Evolutionary conservation across 176 grass and related monocot genomes (phyloP), one percentile per base, ranked within the genome.

Genomic region (Saccharum spontaneum): DNA sequence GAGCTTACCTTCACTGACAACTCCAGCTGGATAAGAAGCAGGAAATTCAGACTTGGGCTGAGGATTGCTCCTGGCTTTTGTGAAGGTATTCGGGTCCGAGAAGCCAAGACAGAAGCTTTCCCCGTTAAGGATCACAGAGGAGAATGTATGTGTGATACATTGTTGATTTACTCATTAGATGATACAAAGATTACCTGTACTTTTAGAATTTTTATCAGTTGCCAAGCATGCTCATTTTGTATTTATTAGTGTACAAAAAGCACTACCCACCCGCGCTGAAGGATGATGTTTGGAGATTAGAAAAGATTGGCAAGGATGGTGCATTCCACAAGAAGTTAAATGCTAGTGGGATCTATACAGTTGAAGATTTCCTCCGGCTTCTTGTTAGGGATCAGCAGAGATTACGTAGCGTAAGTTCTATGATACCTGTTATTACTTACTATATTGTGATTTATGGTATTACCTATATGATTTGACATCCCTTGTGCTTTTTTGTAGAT

Each of bases 11-110:
- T 97, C 75, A 97, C 94, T 20, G 94, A 97, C 73, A 97, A 97
- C 73, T 97, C 94, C 26, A 97, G 94, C 87, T 97, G 94, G 94
- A 97, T 97, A 87, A 88, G 94, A 86, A 97, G 94, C 78, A 93
- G 94, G 18, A 97, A 97, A 87, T 97, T 97, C 60, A 92, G 92
- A 85, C 92, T 97, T 72, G 94, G 92, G 66, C 79, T 97, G 57
- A 97, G 87, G 89, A 48, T 89, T 84, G 83, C 90, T 50, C 41
- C 92, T 79, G 94, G 88, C 8, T 92, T 81, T 89, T 90, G 85
- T 82, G 92, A 94, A 75, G 94, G 92, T 43, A 87, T 94, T 62
- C 92, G 88, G 89, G 79, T 97, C 36, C 90, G 90, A 87, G 94
- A 97, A 78, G 90, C 92, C 13, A 97, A 92, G 87, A 97, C 94